Percentiles rank a stretch among this genome's conserved stretches.
Evolutionary conservation across 495 filamentous ascomycete genomes (phyloP).

Genomic region (Penicillium daleae): DNA sequence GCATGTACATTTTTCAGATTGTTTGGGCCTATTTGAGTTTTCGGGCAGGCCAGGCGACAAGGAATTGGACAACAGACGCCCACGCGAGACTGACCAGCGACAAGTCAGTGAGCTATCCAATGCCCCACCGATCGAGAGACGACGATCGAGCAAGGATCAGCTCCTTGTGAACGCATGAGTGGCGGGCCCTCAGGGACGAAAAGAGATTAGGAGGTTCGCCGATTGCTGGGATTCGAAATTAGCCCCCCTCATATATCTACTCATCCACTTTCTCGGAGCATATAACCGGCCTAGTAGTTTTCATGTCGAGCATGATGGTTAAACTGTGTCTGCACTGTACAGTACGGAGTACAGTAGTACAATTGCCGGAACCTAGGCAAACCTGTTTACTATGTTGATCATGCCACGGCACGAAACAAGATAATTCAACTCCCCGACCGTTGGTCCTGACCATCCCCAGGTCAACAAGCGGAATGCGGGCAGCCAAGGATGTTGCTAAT

Average conservation of each 20-base stretch:
- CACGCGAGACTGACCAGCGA: conserved; percentile 16
- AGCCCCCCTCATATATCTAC: neutral
- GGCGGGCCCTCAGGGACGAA: conserved; percentile 11
- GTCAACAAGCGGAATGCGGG: conserved; percentile 23
- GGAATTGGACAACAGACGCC: conserved; percentile 22
- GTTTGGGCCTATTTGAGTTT: conserved; percentile 22
- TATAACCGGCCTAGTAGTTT: conserved; percentile 4
- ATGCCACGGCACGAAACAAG: conserved; percentile 7
- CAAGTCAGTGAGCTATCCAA: conserved; percentile 15
- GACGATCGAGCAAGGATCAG: conserved; percentile 30
- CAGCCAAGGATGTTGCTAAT: conserved; percentile 2
- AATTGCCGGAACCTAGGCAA: neutral
- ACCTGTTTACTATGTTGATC: conserved; percentile 4
- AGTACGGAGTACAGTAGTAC: neutral
- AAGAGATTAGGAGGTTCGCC: conserved; percentile 16
- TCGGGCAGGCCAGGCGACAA: conserved; percentile 12
- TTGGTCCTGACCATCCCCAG: conserved; percentile 11
- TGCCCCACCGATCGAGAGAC: conserved; percentile 23
- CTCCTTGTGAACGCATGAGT: conserved; percentile 18
- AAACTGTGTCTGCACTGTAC: too few relatives aligned
- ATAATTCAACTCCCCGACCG: neutral
- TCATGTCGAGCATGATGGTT: neutral
- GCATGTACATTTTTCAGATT: conserved; percentile 4
- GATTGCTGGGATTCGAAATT: conserved; percentile 12
- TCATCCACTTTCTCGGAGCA: conserved; percentile 8